Conservation (phyloP, 2,329 filamentous ascomycete species). For the Diaporthe sp. region DNA sequence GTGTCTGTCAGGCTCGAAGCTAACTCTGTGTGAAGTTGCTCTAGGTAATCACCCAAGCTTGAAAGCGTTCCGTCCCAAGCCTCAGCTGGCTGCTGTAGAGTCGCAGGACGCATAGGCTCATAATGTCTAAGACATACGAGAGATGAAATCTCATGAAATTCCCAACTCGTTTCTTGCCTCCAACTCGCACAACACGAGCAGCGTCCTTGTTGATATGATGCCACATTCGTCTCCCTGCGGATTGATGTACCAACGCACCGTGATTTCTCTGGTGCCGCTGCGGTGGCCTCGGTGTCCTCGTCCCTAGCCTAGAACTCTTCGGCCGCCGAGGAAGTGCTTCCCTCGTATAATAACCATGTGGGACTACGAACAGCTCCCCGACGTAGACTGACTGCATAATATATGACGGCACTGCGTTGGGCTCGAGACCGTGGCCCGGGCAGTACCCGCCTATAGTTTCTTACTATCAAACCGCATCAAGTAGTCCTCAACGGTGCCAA, state of each 20-base stretch:
- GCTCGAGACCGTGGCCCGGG: not conserved
- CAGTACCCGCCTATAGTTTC: not conserved
- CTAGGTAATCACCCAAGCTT: constrained; percentile 27
- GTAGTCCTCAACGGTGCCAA: constrained; percentile 19
- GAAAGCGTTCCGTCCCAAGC: not conserved
- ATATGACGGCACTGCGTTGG: not conserved
- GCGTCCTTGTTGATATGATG: not conserved
- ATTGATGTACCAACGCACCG: not conserved
- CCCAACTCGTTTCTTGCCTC: not conserved
- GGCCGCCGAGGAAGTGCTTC: no score
- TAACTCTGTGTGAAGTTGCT: not conserved
- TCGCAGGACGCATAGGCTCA: not conserved
- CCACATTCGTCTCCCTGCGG: not conserved
- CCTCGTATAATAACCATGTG: not conserved
- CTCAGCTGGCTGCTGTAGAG: not conserved
- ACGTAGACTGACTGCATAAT: not conserved
- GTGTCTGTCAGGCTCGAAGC: not conserved
- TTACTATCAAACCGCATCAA: constrained; percentile 5
- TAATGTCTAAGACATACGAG: not conserved
- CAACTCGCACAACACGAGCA: not conserved
- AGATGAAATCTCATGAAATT: not conserved
- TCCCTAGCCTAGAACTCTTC: no score
- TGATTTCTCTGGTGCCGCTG: not conserved
- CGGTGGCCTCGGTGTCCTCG: not conserved
- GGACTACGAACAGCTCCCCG: not conserved